Base-by-base conservation (phyloP, 1,139 yeast species). In the Saccharomyces hybrid region DNA sequence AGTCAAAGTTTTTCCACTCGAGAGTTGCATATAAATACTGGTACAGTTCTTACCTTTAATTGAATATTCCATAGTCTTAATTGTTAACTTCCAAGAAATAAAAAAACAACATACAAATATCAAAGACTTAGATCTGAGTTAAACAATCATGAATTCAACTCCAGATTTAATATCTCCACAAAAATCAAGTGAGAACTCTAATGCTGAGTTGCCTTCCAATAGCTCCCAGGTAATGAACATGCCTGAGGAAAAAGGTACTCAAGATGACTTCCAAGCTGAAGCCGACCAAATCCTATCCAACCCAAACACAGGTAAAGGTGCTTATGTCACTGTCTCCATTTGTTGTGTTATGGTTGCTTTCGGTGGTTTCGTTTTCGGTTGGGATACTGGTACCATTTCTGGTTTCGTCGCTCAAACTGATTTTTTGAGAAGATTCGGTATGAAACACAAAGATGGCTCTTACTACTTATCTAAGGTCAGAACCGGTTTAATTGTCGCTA, bases 381-480 rank as follows among this genome's bases (percentile, higher is more conserved):
- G 83, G 79, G 89, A 84, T 71, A 84, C 89, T 27, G 89, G 89
- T 72, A 82, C 88, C 62, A 84, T 84, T 67, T 80, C 85, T 41
- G 95, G 95, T 66, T 82, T 85, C 62, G 78, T 85, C 67, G 83
- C 83, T 67, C 84, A 84, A 89, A 71, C 78, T 8, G 82, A 81
- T 62, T 88, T 83, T 66, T 71, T 71, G 53, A 65, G 67, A 46
- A 75, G 79, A 60, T 78, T 79, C 65, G 82, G 82, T 64, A 81
- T 80, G 28, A 79, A 84, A 16, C 78, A 80, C 58, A 68, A 80
- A 53, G 59, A 64, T 11, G 76, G 77, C 54, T 65, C 58, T 13
- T 61, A 63, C 48, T 72, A 73, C 59, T 70, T 81, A 53, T 73
- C 81, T 29, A 76, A 83, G 38, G 76, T 76, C 27, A 82, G 85